Base-by-base conservation (phyloP, 139 green algal genomes). In the Chlorella sorokiniana region DNA sequence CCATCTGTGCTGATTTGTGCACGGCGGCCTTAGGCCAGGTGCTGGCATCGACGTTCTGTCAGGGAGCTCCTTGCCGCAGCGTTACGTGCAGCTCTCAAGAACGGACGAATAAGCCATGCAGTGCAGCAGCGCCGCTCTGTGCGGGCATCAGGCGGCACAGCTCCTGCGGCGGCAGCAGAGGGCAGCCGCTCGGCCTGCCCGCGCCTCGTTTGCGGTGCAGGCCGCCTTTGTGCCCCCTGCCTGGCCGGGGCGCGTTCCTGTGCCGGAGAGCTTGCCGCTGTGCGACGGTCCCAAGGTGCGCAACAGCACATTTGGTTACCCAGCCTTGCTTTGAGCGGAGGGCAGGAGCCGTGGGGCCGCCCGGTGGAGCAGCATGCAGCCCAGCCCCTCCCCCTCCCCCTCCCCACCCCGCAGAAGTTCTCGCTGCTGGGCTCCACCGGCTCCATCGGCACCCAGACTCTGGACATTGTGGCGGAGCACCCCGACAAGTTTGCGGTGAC, bases 391-490 rank as follows among this genome's bases (percentile, higher is more conserved):
- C 25, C 42, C 77, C 71, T 48, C 11, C 69, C 44, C 31, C 42
- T 10, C 56, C 22, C 64, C 33, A n/a, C 33, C 72, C 20, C 76
- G 77, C 95, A 99, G 95, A 90, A 91, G 48, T 97, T 99, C 81
- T 98, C 95, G 6, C 83, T 99, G 48, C 82, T 99, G 44, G 94
- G 94, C 23, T 95, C 91, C 18, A 96, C 93, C n/a, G 97, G 97
- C 63, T 98, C 94, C 56, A 99, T 99, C 75, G 97, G 97, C 79
- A 99, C 97, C 45, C 97, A 99, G 86, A 99, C 97, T 3, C 88
- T 99, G 78, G 97, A 99, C 88, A 99, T 99, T 77, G 93, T 96
- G 31, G 91, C 86, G 1, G 97, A 99, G 90, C 88, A 97, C 89
- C 93, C 93, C 22, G 95, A 99, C 51, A 92, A 94, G 77, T 98